These are phyloP conservation scores for Cucumis melo DNA, from an alignment of 306 rosid genomes.

Conservation along the genomic window DNA sequence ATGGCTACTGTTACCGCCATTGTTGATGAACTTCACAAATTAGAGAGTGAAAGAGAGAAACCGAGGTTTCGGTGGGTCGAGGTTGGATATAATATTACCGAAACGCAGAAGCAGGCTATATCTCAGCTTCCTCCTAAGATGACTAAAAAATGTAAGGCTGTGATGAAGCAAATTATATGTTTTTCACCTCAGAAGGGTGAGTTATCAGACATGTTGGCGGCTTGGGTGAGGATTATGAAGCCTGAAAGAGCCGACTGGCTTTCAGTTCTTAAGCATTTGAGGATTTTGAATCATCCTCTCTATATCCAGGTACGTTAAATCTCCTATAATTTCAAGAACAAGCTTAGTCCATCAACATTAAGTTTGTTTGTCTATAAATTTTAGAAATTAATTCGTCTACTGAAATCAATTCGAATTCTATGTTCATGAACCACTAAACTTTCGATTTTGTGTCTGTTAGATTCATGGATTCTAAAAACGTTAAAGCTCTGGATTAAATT, in stretches of 20 bases:
- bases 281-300: constrained; percentile 41
- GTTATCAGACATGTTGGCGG: constrained; percentile 36
- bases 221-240: constrained; percentile 73
- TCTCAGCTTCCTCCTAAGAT: constrained; percentile 47
- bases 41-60: constrained; percentile 21
- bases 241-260: constrained; percentile 88
- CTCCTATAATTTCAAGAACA: neutral
- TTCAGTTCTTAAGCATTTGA: constrained; percentile 57
- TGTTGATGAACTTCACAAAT: constrained; percentile 15
- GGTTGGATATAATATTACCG: constrained; percentile 26
- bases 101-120: constrained; percentile 41
- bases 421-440: neutral
- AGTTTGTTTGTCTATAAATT: too few species aligned
- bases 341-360: too few species aligned
- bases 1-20: constrained; percentile 11
- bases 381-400: too few species aligned
- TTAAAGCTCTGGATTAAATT: too few species aligned
- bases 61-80: constrained; percentile 44
- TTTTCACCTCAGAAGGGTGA: constrained; percentile 34
- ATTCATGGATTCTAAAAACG: too few species aligned
- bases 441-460: neutral
- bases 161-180: constrained; percentile 80
- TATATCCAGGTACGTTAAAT: constrained; percentile 45
- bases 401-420: too few species aligned
- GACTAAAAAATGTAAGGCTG: constrained; percentile 58